Base-by-base conservation (phyloP, 75 land plant genomes). In the Cunninghamia lanceolata region DNA sequence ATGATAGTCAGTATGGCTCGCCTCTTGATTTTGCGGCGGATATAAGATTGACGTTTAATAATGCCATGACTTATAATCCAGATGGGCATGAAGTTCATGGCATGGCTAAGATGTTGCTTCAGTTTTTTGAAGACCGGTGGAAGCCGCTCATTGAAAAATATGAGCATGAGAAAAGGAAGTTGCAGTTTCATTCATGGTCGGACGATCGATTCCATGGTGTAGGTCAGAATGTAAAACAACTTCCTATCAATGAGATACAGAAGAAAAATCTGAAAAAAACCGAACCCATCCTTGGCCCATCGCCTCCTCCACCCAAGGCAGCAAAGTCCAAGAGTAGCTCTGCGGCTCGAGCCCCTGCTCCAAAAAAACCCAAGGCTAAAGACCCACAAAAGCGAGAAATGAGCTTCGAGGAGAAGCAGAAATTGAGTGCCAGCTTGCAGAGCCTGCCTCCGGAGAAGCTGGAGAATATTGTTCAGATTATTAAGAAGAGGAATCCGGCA, bases 41-140 rank as follows among this genome's bases (percentile, higher is more conserved):
- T 88, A 90, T 96, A 13, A 88, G 96, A 54, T 76, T 95, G 66
- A 96, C 98, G 3, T 96, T 96, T 83, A 85, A 87, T 83, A 95
- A 95, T 84, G 98, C 98, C 9, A 86, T 90, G 91, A 46, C 87
- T 25, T 96, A 95, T 42, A 96, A 96, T 77, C 96, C 96, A 0
- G 85, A 89, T 50, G 96, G 93, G 35, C 93, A 93, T 34, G 94
- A 92, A 3, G 96, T 96, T 28, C 75, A 93, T 84, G n/a, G 2
- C 6, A 42, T 89, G 88, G 97, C 97, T 4, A 87, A 84, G 47
- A 52, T 85, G 86, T 46, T 94, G 28, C 82, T 89, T 1, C 32
- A 35, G 17, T 42, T 84, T 30, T 96, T 96, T 75, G 94, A 94
- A 85, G 88, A 87, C 14, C 43, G 89, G 82, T 94, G 93, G 84